Evolutionary conservation across 306 rosid species (phyloP), one percentile per base, ranked within the genome.

Genomic region (Castanospermum australe): DNA sequence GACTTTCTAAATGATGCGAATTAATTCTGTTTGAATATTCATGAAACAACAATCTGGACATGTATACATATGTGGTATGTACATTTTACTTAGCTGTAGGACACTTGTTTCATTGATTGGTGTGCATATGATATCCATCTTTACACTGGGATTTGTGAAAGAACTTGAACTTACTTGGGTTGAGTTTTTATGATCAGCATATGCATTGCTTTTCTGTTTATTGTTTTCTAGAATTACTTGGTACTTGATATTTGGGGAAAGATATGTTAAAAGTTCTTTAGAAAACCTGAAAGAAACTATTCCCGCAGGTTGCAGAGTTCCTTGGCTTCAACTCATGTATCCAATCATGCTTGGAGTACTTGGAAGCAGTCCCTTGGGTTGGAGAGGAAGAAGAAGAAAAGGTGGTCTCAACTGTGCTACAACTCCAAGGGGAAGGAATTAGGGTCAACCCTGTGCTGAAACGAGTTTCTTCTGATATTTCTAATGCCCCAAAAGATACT

Each of bases 351-450:
- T 86, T 95, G 81, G 94, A 92, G 71, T 92, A 89, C 84, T 86
- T 95, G 82, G 99, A 95, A 83, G 97, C 99, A 67, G 97, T 86
- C 69, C 99, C 99, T 0, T 95, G 99, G 98, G 92, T 92, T 62
- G 99, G 99, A 52, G 97, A 95, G 20, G 99, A 94, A 67, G 97
- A 90, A 77, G 97, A 94, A 90, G 99, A 91, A 81, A 94, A 89
- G 79, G 99, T 95, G 25, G 85, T 95, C 69, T 89, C 97, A 2
- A 91, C 94, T 9, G 90, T 92, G 41, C 84, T 87, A 32, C 84
- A 87, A 79, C 99, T 95, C 66, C 99, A 90, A 83, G 89, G 87
- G 18, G 97, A 91, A 81, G 97, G 93, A 77, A 84, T 92, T 8
- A 90, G 95, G 6, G 91, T 92, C 81, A 86, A 88, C 84, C 97